Base-by-base conservation (phyloP, 2,329 filamentous ascomycete species). In the Penicillium sp. region DNA sequence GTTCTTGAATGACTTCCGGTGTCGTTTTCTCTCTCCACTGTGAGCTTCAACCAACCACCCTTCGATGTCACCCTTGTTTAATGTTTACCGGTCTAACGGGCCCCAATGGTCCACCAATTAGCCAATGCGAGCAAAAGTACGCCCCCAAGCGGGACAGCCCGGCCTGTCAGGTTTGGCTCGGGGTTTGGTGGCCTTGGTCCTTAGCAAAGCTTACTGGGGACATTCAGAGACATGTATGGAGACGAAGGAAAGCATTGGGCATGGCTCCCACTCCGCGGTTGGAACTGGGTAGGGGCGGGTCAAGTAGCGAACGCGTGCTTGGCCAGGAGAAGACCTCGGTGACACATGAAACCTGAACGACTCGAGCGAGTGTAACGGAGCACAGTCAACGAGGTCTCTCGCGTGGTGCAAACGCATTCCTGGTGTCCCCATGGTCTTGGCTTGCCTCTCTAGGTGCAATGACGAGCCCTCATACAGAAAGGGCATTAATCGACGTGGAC, bases 271-370 rank as follows among this genome's bases (percentile, higher is more conserved):
- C 22, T 33, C 53, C 24, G 49, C 57, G 58, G 60, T 35, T 64
- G 58, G 19, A 36, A 27, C 51, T 60, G 59, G 56, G 41, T 64
- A 58, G 44, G n/a, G 41, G 40, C 59, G 57, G 60, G 16, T 50
- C 50, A 22, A 46, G 41, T 18, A 52, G 36, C 40, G 11, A 51
- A 51, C 18, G n/a, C 50, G 41, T 16, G 41, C 41, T 44, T 58
- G 7, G 55, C 55, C 54, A 57, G 44, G 31, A 22, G 27, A 39
- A n/a, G 53, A 53, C 58, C 62, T 64, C 57, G 60, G 57, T 62
- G 40, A 51, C 59, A 61, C 59, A 63, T 61, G 61, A 58, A 56
- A 56, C 39, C 36, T 55, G 50, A 43, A 31, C 31, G 27, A 31
- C 9, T 31, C 31, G 18, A 16, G 24, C 6, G 13, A 39, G 19